Percentiles rank a stretch among this genome's conserved stretches.
These are phyloP conservation scores for Myxozyma melibiosi DNA, from an alignment of 805 yeast genomes.

Conservation along the genomic window DNA sequence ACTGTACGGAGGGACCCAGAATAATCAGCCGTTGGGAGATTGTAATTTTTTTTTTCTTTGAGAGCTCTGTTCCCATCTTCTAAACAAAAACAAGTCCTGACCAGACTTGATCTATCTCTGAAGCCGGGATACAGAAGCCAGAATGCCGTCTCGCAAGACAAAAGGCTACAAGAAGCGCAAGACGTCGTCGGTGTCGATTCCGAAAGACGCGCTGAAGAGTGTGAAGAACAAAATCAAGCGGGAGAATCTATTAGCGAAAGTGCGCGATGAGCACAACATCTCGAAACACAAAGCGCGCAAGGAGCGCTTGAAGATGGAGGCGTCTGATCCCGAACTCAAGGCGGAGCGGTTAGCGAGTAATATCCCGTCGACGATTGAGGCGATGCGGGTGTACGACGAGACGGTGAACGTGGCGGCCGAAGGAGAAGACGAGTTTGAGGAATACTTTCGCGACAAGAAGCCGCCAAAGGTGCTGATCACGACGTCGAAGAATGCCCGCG, in stretches of 20 bases:
- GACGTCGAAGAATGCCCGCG: constrained; percentile 83
- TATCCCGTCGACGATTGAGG: constrained; percentile 80
- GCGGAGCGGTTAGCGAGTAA: constrained; percentile 77
- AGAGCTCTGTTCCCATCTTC: too few species aligned
- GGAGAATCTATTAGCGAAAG: constrained; percentile 25
- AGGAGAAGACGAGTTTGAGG: constrained; percentile 56
- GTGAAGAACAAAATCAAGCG: constrained; percentile 32
- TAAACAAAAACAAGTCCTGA: too few species aligned
- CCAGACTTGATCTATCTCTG: too few species aligned
- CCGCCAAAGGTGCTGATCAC: constrained; percentile 89
- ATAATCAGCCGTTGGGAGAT: too few species aligned
- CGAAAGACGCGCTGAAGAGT: constrained; percentile 14
- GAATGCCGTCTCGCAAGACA: constrained; percentile 26
- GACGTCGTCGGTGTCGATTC: constrained; percentile 13
- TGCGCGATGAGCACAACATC: constrained; percentile 49
- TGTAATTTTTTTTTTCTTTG: too few species aligned
- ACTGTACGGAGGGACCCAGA: too few species aligned
- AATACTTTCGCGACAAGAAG: constrained; percentile 54
- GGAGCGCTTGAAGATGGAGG: constrained; percentile 86
- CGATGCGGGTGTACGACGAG: constrained; percentile 83
- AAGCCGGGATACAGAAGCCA: too few species aligned
- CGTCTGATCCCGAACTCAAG: constrained; percentile 76
- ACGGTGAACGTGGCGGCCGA: constrained; percentile 57
- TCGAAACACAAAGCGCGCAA: constrained; percentile 74
- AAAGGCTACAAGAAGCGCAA: constrained; percentile 16